A percentile compares a stretch with the other conserved stretches of the same genome.
Evolutionary conservation across 129 eudicot species (phyloP).

Genomic region (Smallanthus sonchifolius): DNA sequence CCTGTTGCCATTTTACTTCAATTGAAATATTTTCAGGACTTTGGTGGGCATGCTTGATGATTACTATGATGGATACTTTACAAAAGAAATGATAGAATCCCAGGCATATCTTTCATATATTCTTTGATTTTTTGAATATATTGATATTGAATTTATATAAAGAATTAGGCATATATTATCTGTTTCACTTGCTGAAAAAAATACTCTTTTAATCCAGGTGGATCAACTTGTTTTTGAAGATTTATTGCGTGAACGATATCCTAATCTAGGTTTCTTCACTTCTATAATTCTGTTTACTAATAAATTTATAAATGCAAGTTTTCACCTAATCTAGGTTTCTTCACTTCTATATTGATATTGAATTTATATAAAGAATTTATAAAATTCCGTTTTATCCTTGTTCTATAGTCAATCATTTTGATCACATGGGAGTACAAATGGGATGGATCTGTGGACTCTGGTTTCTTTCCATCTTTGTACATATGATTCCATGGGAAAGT

Average conservation of each 20-base stretch:
- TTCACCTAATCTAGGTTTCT: too few species aligned
- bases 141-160: neutral
- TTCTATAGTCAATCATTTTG: slow-evolving; percentile 80
- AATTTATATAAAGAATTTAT: too few species aligned
- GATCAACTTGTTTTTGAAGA: slow-evolving; percentile 99
- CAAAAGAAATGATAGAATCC: slow-evolving; percentile 91
- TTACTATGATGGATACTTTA: slow-evolving; percentile 81
- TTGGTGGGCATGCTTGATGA: slow-evolving; percentile 94
- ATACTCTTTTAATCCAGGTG: slow-evolving; percentile 45
- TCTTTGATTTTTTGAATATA: neutral
- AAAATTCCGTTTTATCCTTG: slow-evolving; percentile 3
- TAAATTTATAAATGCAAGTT: slow-evolving; percentile 7
- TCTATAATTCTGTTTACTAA: neutral
- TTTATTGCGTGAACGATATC: slow-evolving; percentile 85
- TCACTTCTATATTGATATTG: too few species aligned
- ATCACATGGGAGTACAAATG: slow-evolving; percentile 91
- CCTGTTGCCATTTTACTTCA: slow-evolving; percentile 18
- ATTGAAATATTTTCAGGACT: slow-evolving; percentile 56
- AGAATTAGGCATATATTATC: neutral
- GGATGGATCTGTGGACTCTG: slow-evolving; percentile 96
- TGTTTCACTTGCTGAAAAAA: slow-evolving; percentile 6
- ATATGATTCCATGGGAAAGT: slow-evolving; percentile 99
- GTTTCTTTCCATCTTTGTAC: slow-evolving; percentile 92
- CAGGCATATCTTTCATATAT: slow-evolving; percentile 43
- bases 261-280: slow-evolving; percentile 70